phyloP scores from a whole-genome alignment of 2,329 filamentous ascomycete genomes.

The Phoma herbarum region DNA sequence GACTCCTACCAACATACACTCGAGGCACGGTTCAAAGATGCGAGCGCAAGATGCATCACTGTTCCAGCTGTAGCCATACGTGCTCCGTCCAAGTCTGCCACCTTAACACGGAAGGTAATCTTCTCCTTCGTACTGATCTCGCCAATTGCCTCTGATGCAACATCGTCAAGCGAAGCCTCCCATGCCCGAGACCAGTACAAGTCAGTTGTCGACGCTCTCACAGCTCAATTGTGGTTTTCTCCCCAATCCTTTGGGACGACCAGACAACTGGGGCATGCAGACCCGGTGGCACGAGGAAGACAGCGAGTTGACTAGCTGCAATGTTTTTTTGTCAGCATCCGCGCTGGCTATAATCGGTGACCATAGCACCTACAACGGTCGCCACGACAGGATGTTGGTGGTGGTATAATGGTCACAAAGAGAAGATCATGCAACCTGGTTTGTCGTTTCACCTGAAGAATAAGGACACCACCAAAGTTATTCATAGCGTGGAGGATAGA shows the following conservation, averaged over 20 bases:
- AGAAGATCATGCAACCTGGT: not conserved
- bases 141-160: not conserved
- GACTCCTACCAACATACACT: not conserved
- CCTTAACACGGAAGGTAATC: not conserved
- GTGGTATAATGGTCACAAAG: not conserved
- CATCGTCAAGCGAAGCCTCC: not conserved
- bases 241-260: not conserved
- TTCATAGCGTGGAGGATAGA: not conserved
- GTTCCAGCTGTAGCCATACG: not conserved
- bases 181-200: not conserved
- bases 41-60: not conserved
- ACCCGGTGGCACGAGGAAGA: not conserved
- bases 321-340: not conserved
- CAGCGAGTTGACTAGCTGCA: not conserved
- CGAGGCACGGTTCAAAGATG: not conserved
- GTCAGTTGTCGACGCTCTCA: not conserved
- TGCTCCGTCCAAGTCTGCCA: no score
- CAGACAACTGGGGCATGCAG: not conserved
- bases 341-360: not conserved
- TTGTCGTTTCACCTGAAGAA: not conserved
- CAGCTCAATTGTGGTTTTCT: not conserved
- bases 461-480: not conserved
- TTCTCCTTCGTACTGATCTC: not conserved
- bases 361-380: not conserved
- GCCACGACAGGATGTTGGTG: not conserved